These are phyloP conservation scores for Rhamnella rubrinervis DNA, from an alignment of 331 rosid genomes.

Conservation along the genomic window DNA sequence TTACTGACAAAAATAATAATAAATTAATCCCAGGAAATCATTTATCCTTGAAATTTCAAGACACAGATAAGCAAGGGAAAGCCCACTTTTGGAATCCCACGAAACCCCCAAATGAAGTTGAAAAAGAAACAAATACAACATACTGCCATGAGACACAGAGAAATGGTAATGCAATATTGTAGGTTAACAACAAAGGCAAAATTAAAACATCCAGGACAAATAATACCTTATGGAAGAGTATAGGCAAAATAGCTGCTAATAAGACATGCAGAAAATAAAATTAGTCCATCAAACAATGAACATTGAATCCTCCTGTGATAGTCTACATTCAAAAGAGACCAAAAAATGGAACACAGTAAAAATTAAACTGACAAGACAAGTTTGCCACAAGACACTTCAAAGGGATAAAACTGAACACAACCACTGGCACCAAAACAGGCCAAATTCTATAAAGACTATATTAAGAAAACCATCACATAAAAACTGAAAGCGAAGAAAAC, in stretches of 20 bases:
- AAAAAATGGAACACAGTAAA: constrained; percentile 11
- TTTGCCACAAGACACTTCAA: constrained; percentile 22
- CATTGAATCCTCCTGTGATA: neutral
- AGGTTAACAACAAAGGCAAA: no score
- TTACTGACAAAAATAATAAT: no score
- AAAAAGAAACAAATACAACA: neutral
- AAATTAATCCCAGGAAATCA: no score
- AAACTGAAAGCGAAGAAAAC: no score
- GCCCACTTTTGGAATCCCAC: constrained; percentile 8
- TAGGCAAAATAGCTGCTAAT: neutral
- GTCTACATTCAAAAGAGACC: constrained; percentile 11
- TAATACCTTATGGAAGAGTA: neutral
- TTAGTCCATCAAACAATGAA: constrained; percentile 7
- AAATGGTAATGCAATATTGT: no score
- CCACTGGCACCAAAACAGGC: no score
- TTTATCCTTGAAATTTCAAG: no score
- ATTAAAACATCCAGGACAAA: no score
- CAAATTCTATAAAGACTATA: no score
- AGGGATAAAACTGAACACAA: constrained; percentile 7
- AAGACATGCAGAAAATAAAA: neutral
- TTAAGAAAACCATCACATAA: no score
- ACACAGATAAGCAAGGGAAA: no score
- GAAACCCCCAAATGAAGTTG: constrained; percentile 16
- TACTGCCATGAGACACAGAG: no score
- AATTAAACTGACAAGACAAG: constrained; percentile 18